Base-by-base conservation (phyloP, 2,329 filamentous ascomycete genomes). In the Xylaria hypoxylon region DNA sequence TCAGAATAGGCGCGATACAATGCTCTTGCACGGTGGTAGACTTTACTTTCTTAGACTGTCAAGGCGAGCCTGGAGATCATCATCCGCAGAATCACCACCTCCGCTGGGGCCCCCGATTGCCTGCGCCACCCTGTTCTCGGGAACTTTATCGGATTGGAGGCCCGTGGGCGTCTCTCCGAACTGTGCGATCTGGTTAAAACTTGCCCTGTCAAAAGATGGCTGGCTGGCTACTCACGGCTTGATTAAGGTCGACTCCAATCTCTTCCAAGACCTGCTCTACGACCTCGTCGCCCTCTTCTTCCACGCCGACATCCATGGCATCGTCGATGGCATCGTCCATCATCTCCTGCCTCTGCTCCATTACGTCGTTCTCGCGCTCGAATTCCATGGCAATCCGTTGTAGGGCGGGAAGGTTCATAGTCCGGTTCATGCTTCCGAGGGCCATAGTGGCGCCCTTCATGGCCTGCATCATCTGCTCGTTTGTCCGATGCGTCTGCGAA, bases 391-490 rank as follows among this genome's bases (percentile, higher is more conserved):
- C 95, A 77, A 99, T 99, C 64, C 95, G 89, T 79, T 98, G 95
- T 38, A 99, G 84, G 19, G 94, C 94, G 0, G 96, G 96, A 2
- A 99, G 88, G 77, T 99, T 98, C 94, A 98, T 98, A 70, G 93
- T 93, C 71, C 92, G 88, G 80, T 99, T 99, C 96, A 99, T 99
- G 82, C 92, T 96, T 61, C 94, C 94, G 7, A 99, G 84, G 2
- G 97, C 90, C 80, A 91, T 90, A 1, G 96, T 98, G 4, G 96
- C 96, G 38, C 96, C 96, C 81, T 97, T 99, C 96, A 99, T 98
- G 8, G 94, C 96, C 80, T 97, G 93, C 94, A 97, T 97, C 96
- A 99, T 99, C 81, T 98, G 95, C 80, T 99, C 96, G 80, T 99
- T 99, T 72, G 94, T 97, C 71, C 96, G 90, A 71, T 98, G 95